A percentile compares a stretch with the other conserved stretches of the same genome.
Evolutionary conservation across 1,284 basidiomycete species (phyloP).

Genomic region (Stygiomarasmius scandens): DNA sequence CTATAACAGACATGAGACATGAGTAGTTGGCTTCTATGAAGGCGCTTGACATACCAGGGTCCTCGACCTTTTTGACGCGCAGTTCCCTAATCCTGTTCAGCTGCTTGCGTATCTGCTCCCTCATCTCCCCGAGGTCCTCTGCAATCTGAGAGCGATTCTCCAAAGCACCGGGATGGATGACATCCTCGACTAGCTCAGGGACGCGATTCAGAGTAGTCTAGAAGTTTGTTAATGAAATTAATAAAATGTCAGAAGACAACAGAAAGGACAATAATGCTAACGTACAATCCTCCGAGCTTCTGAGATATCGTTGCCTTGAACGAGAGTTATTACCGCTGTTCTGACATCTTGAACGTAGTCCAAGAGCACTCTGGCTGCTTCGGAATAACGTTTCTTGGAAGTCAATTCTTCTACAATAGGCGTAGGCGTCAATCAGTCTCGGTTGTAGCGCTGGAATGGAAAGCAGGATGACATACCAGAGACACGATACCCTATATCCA

Average conservation of each 20-base stretch:
- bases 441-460: slow-evolving; percentile 1
- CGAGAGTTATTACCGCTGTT: slow-evolving; percentile 77
- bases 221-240: slow-evolving; percentile 22
- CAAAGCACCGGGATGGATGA: slow-evolving; percentile 78
- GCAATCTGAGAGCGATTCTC: slow-evolving; percentile 75
- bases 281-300: slow-evolving; percentile 87
- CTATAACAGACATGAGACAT: slow-evolving; percentile 37
- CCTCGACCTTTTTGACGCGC: slow-evolving; percentile 70
- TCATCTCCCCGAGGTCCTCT: slow-evolving; percentile 88
- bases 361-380: slow-evolving; percentile 84
- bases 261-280: not conserved
- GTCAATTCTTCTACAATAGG: slow-evolving; percentile 80
- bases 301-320: slow-evolving; percentile 81
- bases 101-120: slow-evolving; percentile 88
- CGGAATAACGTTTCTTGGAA: slow-evolving; percentile 77
- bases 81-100: slow-evolving; percentile 79
- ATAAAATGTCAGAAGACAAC: not conserved
- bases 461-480: slow-evolving; percentile 55
- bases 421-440: slow-evolving; percentile 66
- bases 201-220: slow-evolving; percentile 65
- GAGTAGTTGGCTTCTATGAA: too few species aligned
- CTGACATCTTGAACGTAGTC: slow-evolving; percentile 85
- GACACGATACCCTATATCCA: slow-evolving; percentile 70
- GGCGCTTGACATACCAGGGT: slow-evolving; percentile 82
- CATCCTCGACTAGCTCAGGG: slow-evolving; percentile 70